Percentiles rank a stretch among this genome's conserved stretches.
These are phyloP conservation scores for Arthrobotrys sphaeroides DNA, from an alignment of 2,329 filamentous ascomycete genomes.

Conservation along the genomic window DNA sequence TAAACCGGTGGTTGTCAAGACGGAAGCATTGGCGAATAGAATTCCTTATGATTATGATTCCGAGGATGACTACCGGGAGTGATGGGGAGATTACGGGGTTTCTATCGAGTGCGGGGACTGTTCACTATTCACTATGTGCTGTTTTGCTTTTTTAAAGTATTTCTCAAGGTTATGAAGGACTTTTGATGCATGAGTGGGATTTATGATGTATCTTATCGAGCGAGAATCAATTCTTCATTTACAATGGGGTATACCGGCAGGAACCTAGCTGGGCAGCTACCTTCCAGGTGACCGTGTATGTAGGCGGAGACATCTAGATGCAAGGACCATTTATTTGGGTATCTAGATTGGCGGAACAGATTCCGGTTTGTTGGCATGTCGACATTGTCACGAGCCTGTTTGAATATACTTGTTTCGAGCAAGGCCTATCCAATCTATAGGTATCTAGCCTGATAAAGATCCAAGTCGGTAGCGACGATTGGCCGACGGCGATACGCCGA, in stretches of 20 bases:
- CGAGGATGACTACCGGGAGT: constrained; percentile 43
- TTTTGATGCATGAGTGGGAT: too few relatives aligned
- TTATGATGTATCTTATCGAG: too few relatives aligned
- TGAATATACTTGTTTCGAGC: not conserved
- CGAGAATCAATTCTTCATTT: too few relatives aligned
- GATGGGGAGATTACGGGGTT: not conserved
- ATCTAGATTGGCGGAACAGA: too few relatives aligned
- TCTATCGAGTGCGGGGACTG: not conserved
- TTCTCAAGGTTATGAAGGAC: too few relatives aligned
- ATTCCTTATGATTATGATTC: constrained; percentile 9
- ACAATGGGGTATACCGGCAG: too few relatives aligned
- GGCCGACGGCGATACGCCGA: not conserved
- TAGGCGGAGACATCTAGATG: too few relatives aligned
- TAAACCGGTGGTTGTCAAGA: constrained; percentile 7
- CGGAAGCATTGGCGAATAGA: constrained; percentile 5
- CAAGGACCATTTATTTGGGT: too few relatives aligned
- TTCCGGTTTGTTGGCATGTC: too few relatives aligned
- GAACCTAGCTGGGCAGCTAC: too few relatives aligned
- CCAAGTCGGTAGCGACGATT: too few relatives aligned
- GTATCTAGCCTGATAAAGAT: not conserved
- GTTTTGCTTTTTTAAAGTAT: not conserved
- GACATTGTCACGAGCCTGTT: too few relatives aligned
- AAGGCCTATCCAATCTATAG: not conserved
- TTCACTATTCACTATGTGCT: not conserved
- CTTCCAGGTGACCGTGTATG: not conserved